A percentile compares a stretch with the other conserved stretches of the same genome.
Evolutionary conservation across 2,329 filamentous ascomycete species (phyloP).

Genomic region (Plenodomus tracheiphilus): DNA sequence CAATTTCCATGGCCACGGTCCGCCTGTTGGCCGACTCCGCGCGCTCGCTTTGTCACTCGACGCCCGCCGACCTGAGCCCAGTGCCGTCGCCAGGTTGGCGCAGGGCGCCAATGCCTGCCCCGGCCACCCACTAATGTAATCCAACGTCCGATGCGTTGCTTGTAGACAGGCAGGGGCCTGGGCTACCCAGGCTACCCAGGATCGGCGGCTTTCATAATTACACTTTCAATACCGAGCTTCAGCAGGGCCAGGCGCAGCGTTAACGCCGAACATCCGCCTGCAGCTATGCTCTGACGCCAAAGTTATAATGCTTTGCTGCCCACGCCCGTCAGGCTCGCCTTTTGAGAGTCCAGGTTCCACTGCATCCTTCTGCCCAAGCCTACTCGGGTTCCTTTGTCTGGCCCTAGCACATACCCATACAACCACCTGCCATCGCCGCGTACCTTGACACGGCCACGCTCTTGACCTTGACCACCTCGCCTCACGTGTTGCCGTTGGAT

Average conservation of each 20-base stretch:
- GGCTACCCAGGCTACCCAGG: slow-evolving; percentile 23
- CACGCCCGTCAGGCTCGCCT: slow-evolving; percentile 28
- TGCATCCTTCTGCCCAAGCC: slow-evolving; percentile 4
- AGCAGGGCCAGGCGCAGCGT: slow-evolving; percentile 18
- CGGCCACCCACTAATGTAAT: slow-evolving; percentile 37
- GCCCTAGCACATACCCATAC: slow-evolving; percentile 8
- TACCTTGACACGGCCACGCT: no score
- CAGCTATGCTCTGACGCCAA: slow-evolving; percentile 42
- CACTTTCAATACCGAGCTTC: slow-evolving; percentile 31
- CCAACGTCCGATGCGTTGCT: slow-evolving; percentile 41
- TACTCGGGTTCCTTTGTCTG: slow-evolving; percentile 3
- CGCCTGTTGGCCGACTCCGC: slow-evolving; percentile 36
- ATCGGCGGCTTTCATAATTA: slow-evolving; percentile 34
- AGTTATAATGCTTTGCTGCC: slow-evolving; percentile 45
- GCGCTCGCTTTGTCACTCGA: slow-evolving; percentile 38
- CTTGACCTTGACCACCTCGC: neutral
- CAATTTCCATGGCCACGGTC: slow-evolving; percentile 27
- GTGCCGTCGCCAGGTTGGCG: slow-evolving; percentile 43
- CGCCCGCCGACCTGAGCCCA: slow-evolving; percentile 28
- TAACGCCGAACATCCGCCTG: slow-evolving; percentile 44
- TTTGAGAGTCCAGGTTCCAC: slow-evolving; percentile 35
- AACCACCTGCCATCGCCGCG: no score
- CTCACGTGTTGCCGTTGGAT: no score
- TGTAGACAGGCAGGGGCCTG: slow-evolving; percentile 34
- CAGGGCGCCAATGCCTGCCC: slow-evolving; percentile 35